These are phyloP conservation scores for Penicillium concentricum DNA, from an alignment of 2,329 filamentous ascomycete genomes.

Conservation along the genomic window DNA sequence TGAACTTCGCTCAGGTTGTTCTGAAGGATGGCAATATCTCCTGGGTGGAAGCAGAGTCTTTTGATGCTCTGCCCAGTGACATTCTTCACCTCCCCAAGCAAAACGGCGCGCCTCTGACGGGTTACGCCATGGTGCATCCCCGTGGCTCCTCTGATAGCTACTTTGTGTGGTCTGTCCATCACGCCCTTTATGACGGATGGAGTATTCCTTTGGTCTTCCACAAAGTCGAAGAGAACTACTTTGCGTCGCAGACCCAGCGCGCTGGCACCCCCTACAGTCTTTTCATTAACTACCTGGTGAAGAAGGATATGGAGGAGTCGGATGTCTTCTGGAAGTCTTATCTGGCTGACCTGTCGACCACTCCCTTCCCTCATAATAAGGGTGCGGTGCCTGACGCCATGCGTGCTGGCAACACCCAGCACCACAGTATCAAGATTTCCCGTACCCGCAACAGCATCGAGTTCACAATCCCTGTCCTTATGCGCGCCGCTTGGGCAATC, in stretches of 20 bases:
- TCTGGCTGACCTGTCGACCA: conserved; percentile 26
- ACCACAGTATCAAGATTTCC: conserved; percentile 24
- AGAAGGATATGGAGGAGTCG: conserved; percentile 27
- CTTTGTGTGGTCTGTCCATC: conserved; percentile 53
- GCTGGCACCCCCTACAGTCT: conserved; percentile 25
- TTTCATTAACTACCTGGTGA: conserved; percentile 34
- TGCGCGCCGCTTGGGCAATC: conserved; percentile 55
- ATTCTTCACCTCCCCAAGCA: conserved; percentile 29
- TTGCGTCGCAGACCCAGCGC: conserved; percentile 7
- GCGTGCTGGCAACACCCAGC: conserved; percentile 26
- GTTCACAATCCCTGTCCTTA: conserved; percentile 49
- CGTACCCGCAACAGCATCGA: conserved; percentile 20
- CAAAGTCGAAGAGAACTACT: conserved; percentile 39
- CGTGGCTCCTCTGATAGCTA: conserved; percentile 27
- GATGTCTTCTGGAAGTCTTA: conserved; percentile 36
- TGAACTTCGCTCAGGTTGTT: conserved; percentile 43
- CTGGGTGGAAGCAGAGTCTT: conserved; percentile 34
- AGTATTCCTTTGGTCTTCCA: conserved; percentile 40
- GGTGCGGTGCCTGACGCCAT: conserved; percentile 19
- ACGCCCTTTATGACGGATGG: conserved; percentile 55
- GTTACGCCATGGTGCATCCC: conserved; percentile 37
- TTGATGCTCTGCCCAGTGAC: conserved; percentile 29
- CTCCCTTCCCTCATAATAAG: conserved; percentile 31
- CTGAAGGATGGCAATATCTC: conserved; percentile 34
- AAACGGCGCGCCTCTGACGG: conserved; percentile 36